A percentile compares a stretch with the other conserved stretches of the same genome.
Conservation (phyloP, 352 stramenopile species). For the Phytophthora macrochlamydospora region DNA sequence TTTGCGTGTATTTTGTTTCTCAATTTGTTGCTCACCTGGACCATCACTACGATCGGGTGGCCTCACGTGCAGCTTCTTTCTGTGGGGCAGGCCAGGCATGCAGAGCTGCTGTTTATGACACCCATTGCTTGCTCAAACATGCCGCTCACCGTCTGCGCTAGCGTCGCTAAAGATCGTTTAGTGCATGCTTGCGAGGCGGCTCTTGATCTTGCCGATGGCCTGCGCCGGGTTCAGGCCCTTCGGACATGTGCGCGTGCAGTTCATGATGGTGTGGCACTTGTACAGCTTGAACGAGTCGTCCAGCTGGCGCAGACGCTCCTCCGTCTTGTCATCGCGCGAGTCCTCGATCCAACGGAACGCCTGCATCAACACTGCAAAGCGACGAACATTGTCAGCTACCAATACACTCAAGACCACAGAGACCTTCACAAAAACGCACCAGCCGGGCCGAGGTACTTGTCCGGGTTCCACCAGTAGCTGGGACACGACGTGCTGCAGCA, state of each 20-base stretch:
- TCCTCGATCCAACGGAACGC: conserved; percentile 99
- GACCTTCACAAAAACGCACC: conserved; percentile 34
- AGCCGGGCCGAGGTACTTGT: conserved; percentile 94
- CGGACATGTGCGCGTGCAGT: conserved; percentile 99
- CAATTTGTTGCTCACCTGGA: conserved; percentile 12
- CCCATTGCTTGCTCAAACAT: conserved; percentile 3
- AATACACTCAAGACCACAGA: not conserved
- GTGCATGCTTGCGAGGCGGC: conserved; percentile 87
- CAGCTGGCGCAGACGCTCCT: conserved; percentile 94
- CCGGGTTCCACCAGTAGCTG: conserved; percentile 99
- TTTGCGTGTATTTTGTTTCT: conserved; percentile 32
- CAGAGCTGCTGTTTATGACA: conserved; percentile 21
- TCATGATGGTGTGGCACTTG: conserved; percentile 99
- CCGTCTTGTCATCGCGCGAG: conserved; percentile 96
- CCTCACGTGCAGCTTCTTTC: conserved; percentile 26
- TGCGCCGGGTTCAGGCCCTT: conserved; percentile 99
- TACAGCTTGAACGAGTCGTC: conserved; percentile 99
- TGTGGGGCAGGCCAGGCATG: conserved; percentile 12
- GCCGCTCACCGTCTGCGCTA: not conserved
- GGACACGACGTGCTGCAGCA: conserved; percentile 99
- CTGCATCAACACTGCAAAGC: conserved; percentile 88
- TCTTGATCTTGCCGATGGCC: conserved; percentile 99
- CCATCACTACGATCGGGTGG: conserved; percentile 36
- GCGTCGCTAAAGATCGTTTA: conserved; percentile 31
- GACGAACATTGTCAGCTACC: conserved; percentile 6